These are phyloP conservation scores for Colletotrichum sp. DNA, from an alignment of 2,329 filamentous ascomycete genomes.

Conservation along the genomic window DNA sequence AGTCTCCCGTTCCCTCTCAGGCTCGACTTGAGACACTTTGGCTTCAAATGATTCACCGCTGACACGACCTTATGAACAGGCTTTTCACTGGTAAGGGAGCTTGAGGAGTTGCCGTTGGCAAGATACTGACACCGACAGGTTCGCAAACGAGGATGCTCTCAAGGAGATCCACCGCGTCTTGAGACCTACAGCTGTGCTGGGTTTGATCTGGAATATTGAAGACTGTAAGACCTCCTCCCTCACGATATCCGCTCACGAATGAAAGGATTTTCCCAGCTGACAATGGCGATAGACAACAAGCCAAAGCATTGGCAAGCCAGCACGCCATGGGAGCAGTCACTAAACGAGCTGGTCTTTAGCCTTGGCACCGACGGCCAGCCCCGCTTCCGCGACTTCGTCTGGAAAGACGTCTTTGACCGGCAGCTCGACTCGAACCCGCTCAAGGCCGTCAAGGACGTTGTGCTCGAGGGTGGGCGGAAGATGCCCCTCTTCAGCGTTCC, in stretches of 20 bases:
- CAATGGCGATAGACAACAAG: conserved; percentile 61
- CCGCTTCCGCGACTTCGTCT: conserved; percentile 69
- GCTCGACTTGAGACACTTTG: not conserved
- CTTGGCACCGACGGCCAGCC: conserved; percentile 60
- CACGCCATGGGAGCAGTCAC: conserved; percentile 64
- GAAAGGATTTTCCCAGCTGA: not conserved
- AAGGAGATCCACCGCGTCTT: conserved; percentile 72
- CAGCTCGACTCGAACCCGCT: conserved; percentile 59
- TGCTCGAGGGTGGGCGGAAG: conserved; percentile 33
- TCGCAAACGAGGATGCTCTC: conserved; percentile 67
- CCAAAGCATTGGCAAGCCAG: conserved; percentile 59
- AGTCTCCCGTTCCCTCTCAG: not conserved
- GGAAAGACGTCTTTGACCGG: conserved; percentile 68
- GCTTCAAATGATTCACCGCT: not conserved
- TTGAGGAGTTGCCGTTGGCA: not conserved
- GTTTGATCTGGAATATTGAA: conserved; percentile 77
- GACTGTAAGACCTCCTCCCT: conserved; percentile 58
- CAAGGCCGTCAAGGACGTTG: conserved; percentile 51
- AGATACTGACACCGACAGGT: conserved; percentile 51
- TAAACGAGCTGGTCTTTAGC: conserved; percentile 64
- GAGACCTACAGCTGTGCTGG: conserved; percentile 63
- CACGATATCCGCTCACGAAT: not conserved
- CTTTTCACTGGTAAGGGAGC: conserved; percentile 64
- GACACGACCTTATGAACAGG: conserved; percentile 31
- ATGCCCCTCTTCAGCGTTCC: conserved; percentile 64